Evolutionary conservation across 2,329 filamentous ascomycete species (phyloP), one percentile per base, ranked within the genome.

Genomic region (Diaporthe eres): DNA sequence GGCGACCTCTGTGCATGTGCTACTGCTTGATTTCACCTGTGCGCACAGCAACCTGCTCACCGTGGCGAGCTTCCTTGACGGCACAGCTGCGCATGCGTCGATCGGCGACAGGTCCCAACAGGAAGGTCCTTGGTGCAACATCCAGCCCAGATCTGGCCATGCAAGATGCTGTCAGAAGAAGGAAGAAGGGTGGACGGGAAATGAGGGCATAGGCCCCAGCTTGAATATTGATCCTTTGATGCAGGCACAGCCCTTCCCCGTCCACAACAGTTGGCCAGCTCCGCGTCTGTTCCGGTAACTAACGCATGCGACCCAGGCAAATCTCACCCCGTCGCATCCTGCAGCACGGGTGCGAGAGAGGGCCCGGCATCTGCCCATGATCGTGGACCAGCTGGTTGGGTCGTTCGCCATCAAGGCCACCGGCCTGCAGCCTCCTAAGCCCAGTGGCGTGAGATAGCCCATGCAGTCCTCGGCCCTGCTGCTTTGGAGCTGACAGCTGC

Each of bases 381-480:
- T 65, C 25, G 60, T 17, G 42, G 60, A 47, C 60, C 60, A 47
- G 60, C 63, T 49, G 63, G 44, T 51, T 51, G 44, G 63, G 22
- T 31, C 63, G 10, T 53, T 53, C 31, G 34, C 31, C 63, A 15
- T 53, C 34, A 53, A 12, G 60, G 15, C 39, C 39, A 47, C 60
- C 31, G 61, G 42, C 31, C 47, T 53, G 19, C 47, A 28, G 47
- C 65, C 47, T 68, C 65, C 58, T 34, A 68, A 53, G 65, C 47
- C 65, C 34, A 34, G 65, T 68, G 65, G 65, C 65, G 65, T 49
- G 63, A 15, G 63, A 25, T 51, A 53, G 47, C 63, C 19, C 34
- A 51, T 68, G 63, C 63, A 68, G 47, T 68, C 63, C 49, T 53
- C 44, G 63, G 47, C 63, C 42, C 22, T 68, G 31, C 47, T 68